Conservation (phyloP, 345 rosid genomes). For the Lumnitzera littorea region DNA sequence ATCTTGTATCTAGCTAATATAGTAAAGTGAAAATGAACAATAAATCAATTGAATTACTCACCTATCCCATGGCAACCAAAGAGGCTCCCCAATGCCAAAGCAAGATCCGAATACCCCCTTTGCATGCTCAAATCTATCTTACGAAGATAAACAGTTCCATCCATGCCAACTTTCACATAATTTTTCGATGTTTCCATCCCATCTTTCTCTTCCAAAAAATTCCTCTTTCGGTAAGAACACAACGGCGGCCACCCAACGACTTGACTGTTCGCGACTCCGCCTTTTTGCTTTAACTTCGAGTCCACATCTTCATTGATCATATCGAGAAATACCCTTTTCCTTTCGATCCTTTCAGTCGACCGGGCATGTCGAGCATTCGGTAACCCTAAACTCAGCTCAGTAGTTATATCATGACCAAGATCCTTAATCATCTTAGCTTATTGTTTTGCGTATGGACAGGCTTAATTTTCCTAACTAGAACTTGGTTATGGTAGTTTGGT, state of each 20-base stretch:
- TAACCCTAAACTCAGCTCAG: conserved; percentile 83
- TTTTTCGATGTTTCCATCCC: conserved; percentile 12
- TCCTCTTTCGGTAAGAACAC: conserved; percentile 73
- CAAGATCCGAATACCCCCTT: conserved; percentile 53
- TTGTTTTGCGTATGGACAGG: background rate
- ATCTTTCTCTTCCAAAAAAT: conserved; percentile 30
- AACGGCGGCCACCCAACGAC: conserved; percentile 99
- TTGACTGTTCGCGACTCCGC: conserved; percentile 32
- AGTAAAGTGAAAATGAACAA: too few relatives aligned
- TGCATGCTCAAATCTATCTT: conserved; percentile 64
- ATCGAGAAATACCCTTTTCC: conserved; percentile 74
- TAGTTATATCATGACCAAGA: conserved; percentile 56
- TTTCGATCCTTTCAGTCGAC: conserved; percentile 24
- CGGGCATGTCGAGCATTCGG: conserved; percentile 21
- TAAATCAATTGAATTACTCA: conserved; percentile 16
- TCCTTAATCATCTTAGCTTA: conserved; percentile 37
- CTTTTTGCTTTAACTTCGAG: conserved; percentile 13
- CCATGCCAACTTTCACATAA: conserved; percentile 90
- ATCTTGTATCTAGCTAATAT: too few relatives aligned
- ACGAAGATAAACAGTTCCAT: conserved; percentile 80
- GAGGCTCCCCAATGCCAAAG: conserved; percentile 61
- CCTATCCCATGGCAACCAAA: conserved; percentile 59
- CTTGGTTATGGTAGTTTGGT: background rate
- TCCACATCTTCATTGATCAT: conserved; percentile 23
- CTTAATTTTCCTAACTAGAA: background rate